Evolutionary conservation across 2,329 filamentous ascomycete species (phyloP), one percentile per base, ranked within the genome.

Genomic region (Aureobasidium zeae): DNA sequence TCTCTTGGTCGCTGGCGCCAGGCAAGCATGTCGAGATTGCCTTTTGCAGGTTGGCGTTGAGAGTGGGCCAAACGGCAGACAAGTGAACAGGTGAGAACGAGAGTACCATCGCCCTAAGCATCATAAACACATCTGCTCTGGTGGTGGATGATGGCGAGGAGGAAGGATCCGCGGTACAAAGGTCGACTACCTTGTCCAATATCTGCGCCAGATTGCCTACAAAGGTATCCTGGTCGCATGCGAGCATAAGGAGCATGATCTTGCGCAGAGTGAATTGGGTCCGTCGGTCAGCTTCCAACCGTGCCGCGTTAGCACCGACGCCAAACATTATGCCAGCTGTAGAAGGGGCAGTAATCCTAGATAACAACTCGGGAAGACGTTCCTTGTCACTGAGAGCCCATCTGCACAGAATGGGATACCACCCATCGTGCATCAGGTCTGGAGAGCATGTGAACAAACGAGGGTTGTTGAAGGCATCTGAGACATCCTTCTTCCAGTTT

Each of bases 271-370:
- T 94, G 21, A 94, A 73, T 63, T 96, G 89, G 1, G 88, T 87
- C 63, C 83, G 91, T 46, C 88, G 81, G 62, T 98, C 91, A 5
- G 93, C 87, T 64, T 98, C 91, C n/a, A 93, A 75, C 47, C 91
- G 76, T 25, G 91, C 91, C 31, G 88, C 93, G 16, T 86, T 87
- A 5, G 91, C 91, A 9, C 93, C 93, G 0, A 98, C 91, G n/a
- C 91, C 91, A 57, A 98, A 98, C 59, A 98, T 89, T 53, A 98
- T 93, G 7, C 91, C 91, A 0, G 93, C 91, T 11, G 88, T 89
- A 1, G 88, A 86, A 5, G 91, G 91, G 3, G 88, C 76, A 5
- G 80, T 80, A 49, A 98, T 75, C 15, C 86, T 81, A 26, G 76
- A 71, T 7, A 96, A 65, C 3, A 95, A 69, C 49, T 98, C 91